Conservation (phyloP, 164 flowering plant species). For the Kalanchoe fedtschenkoi region DNA sequence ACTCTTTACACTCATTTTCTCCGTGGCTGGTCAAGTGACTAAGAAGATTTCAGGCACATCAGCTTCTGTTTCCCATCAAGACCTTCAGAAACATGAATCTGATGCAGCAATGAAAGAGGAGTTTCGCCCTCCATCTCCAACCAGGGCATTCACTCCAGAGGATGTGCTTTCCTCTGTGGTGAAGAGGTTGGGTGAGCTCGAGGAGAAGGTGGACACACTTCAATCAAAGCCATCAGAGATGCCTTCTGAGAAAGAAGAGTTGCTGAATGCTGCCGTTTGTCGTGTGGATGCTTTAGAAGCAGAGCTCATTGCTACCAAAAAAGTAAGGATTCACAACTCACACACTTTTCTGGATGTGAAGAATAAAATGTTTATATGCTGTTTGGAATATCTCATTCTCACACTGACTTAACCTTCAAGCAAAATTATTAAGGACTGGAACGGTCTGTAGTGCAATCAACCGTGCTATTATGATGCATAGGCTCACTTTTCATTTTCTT, state of each 20-base stretch:
- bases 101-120: conserved; percentile 36
- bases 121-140: conserved; percentile 49
- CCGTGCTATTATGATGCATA: too few relatives aligned
- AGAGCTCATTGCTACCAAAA: conserved; percentile 83
- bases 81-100: conserved; percentile 11
- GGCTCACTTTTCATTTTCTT: too few relatives aligned
- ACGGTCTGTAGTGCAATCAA: too few relatives aligned
- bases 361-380: not conserved
- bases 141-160: conserved; percentile 32
- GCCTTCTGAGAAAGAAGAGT: conserved; percentile 87
- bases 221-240: conserved; percentile 67
- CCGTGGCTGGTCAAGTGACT: conserved; percentile 25
- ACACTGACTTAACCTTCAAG: too few relatives aligned
- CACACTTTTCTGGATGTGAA: not conserved
- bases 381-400: not conserved
- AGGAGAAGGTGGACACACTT: conserved; percentile 62
- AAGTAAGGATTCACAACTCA: conserved; percentile 34
- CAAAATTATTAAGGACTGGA: too few relatives aligned
- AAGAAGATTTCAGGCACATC: conserved; percentile 31
- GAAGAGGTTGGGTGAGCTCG: conserved; percentile 66
- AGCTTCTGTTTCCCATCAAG: conserved; percentile 16
- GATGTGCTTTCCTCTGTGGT: conserved; percentile 46
- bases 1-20: conserved; percentile 39
- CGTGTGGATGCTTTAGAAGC: conserved; percentile 92
- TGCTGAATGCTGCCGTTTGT: conserved; percentile 85